Percentiles rank a stretch among this genome's conserved stretches.
phyloP scores from a whole-genome alignment of 768 basidiomycete genomes.

The Boletus vermiculosoides region DNA sequence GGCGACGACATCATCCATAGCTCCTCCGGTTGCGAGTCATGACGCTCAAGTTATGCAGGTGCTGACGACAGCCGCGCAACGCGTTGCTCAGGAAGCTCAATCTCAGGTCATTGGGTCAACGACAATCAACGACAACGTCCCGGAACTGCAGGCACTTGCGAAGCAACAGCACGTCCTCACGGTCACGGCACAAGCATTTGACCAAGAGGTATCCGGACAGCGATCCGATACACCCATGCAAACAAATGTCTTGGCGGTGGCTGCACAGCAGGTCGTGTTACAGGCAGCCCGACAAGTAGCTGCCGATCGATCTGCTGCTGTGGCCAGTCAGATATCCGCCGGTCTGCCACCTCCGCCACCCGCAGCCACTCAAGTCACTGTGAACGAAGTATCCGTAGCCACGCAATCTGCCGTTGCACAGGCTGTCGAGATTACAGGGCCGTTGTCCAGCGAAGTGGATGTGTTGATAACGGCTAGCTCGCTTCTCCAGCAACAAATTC shows the following conservation, averaged over 20 bases:
- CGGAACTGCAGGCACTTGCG: constrained; percentile 63
- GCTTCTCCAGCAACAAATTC: constrained; percentile 47
- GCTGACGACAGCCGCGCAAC: constrained; percentile 71
- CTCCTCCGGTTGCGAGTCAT: constrained; percentile 39
- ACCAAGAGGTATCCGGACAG: constrained; percentile 61
- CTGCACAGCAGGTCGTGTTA: constrained; percentile 79
- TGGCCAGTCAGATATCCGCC: constrained; percentile 39
- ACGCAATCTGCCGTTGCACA: constrained; percentile 80
- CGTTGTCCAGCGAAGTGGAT: constrained; percentile 73
- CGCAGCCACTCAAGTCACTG: constrained; percentile 45
- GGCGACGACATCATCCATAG: constrained; percentile 28
- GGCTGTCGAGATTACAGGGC: constrained; percentile 75
- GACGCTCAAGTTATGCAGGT: constrained; percentile 79
- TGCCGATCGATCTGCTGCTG: constrained; percentile 48
- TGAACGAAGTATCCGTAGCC: constrained; percentile 56
- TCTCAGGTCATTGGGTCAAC: constrained; percentile 59
- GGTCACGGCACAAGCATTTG: constrained; percentile 70
- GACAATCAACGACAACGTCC: constrained; percentile 43
- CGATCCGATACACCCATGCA: constrained; percentile 46
- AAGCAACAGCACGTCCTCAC: constrained; percentile 81
- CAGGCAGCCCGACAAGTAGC: constrained; percentile 67
- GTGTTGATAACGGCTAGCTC: constrained; percentile 70
- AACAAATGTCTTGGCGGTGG: constrained; percentile 60
- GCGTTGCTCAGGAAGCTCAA: constrained; percentile 72
- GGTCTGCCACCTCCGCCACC: constrained; percentile 36